Percentiles rank a stretch among this genome's conserved stretches.
phyloP scores from a whole-genome alignment of 352 stramenopile genomes.

The Pythium chondricola region DNA sequence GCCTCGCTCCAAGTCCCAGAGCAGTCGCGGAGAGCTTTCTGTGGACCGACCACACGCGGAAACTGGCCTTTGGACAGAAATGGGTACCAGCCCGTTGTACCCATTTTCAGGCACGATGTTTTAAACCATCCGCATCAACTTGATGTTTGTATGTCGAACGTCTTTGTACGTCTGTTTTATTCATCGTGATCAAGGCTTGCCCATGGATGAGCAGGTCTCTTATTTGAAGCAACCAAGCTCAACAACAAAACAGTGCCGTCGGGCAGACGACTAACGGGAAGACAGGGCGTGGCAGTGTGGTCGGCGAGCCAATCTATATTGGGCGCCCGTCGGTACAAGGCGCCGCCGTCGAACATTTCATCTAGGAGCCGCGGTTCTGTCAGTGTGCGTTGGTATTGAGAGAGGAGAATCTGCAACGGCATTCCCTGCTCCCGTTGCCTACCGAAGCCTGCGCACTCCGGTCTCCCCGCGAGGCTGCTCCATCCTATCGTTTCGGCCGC shows the following conservation, averaged over 20 bases:
- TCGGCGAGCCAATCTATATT: neutral
- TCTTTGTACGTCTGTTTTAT: neutral
- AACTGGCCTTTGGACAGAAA: constrained; percentile 18
- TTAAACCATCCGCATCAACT: constrained; percentile 5
- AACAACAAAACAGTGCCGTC: too few species aligned
- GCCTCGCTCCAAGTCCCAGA: too few species aligned
- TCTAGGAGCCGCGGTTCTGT: constrained; percentile 15
- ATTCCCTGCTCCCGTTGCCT: too few species aligned
- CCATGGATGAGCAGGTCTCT: too few species aligned
- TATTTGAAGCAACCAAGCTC: too few species aligned
- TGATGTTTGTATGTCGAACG: constrained; percentile 10
- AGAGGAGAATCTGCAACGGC: constrained; percentile 17
- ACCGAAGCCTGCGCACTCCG: too few species aligned
- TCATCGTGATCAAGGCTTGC: too few species aligned
- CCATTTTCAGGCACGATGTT: constrained; percentile 1
- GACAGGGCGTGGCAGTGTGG: too few species aligned
- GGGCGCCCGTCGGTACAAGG: neutral
- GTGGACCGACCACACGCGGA: constrained; percentile 1
- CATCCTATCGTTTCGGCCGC: too few species aligned
- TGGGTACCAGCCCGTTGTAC: constrained; percentile 6
- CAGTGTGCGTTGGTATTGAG: constrained; percentile 22
- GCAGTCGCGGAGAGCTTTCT: neutral
- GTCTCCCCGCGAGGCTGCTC: too few species aligned
- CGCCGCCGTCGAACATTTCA: neutral
- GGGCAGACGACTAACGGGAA: too few species aligned